Percentiles rank a stretch among this genome's conserved stretches.
These are phyloP conservation scores for Pseudopyricularia cyperi DNA, from an alignment of 2,329 filamentous ascomycete genomes.

Conservation along the genomic window DNA sequence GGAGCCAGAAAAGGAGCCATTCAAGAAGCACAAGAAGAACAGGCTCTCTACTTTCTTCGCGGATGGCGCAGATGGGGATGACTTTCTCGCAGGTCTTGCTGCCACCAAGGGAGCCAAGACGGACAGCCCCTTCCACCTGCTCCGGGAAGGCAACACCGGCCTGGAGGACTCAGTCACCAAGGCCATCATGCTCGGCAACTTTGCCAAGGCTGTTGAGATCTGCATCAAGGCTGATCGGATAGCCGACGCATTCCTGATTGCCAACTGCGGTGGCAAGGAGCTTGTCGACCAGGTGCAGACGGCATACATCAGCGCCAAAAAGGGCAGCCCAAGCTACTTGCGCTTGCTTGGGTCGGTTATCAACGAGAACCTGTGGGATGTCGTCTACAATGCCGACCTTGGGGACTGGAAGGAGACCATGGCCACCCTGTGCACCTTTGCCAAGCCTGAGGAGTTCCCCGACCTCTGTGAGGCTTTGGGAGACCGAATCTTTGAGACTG, in stretches of 20 bases:
- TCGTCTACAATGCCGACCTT: constrained; percentile 91
- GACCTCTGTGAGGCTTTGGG: constrained; percentile 92
- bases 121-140: constrained; percentile 86
- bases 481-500: constrained; percentile 73
- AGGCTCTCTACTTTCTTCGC: constrained; percentile 69
- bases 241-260: constrained; percentile 95
- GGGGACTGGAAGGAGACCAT: constrained; percentile 95
- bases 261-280: constrained; percentile 88
- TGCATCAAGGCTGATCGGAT: constrained; percentile 81
- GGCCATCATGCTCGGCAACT: constrained; percentile 79
- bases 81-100: constrained; percentile 73
- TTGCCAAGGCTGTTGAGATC: constrained; percentile 77
- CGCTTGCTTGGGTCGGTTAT: constrained; percentile 84
- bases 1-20: constrained; percentile 22
- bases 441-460: constrained; percentile 78
- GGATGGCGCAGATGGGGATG: constrained; percentile 62
- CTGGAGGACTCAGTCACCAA: constrained; percentile 80
- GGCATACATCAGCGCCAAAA: constrained; percentile 75
- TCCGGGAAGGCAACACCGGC: constrained; percentile 68
- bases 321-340: constrained; percentile 78
- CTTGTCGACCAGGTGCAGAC: constrained; percentile 89
- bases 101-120: constrained; percentile 87
- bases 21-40: constrained; percentile 45
- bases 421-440: constrained; percentile 91
- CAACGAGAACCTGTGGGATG: constrained; percentile 93